These are phyloP conservation scores for Sphagnum contortum DNA, from an alignment of 225 moss, liverwort and hornwort genomes.

Conservation along the genomic window DNA sequence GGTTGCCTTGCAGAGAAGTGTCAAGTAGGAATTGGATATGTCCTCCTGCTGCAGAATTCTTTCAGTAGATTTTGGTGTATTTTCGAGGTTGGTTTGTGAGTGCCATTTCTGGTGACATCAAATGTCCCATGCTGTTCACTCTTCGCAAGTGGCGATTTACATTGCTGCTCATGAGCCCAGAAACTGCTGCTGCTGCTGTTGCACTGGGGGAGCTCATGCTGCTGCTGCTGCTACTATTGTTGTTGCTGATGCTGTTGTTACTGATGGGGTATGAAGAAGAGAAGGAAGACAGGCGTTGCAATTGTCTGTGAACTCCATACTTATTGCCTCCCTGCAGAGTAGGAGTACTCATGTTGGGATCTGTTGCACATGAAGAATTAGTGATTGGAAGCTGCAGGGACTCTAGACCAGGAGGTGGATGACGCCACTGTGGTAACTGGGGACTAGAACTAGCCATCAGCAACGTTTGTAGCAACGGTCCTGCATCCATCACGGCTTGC, in stretches of 20 bases:
- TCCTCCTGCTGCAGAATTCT: constrained; percentile 1
- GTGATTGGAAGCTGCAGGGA: constrained; percentile 73
- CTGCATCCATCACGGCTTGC: constrained; percentile 79
- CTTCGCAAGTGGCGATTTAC: neutral
- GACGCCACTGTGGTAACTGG: constrained; percentile 45
- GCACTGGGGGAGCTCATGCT: constrained; percentile 12
- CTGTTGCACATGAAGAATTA: constrained; percentile 47
- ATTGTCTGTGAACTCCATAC: constrained; percentile 36
- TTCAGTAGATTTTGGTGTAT: constrained; percentile 54
- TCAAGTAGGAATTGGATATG: too few relatives aligned
- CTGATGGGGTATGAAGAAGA: constrained; percentile 30
- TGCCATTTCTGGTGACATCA: constrained; percentile 35
- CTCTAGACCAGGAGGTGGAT: constrained; percentile 71
- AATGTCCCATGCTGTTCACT: constrained; percentile 48
- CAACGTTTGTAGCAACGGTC: constrained; percentile 63
- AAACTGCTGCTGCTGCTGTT: too few relatives aligned
- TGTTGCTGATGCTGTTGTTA: constrained; percentile 32
- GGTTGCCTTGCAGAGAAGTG: too few relatives aligned
- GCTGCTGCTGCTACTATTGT: constrained; percentile 16
- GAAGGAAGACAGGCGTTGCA: constrained; percentile 29
- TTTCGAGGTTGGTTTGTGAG: constrained; percentile 41
- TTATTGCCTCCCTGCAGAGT: constrained; percentile 14
- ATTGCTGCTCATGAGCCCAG: too few relatives aligned
- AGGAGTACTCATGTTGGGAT: constrained; percentile 30
- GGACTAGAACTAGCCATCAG: constrained; percentile 73